Evolutionary conservation across 2,329 filamentous ascomycete species (phyloP).

Genomic region (Tolypocladium inflatum): DNA sequence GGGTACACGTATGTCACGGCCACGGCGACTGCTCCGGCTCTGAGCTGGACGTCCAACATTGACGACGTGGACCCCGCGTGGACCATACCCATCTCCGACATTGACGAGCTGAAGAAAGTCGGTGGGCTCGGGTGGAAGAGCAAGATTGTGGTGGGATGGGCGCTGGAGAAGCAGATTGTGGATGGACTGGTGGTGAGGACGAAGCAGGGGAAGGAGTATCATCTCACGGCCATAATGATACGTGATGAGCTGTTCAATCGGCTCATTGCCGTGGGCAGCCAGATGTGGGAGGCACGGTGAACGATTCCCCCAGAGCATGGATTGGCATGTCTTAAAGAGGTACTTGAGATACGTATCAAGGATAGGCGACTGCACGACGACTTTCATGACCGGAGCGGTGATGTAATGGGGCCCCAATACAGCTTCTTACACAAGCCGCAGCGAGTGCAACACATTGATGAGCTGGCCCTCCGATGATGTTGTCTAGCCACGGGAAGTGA

Average conservation of each 20-base stretch:
- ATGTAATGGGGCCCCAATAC: background rate
- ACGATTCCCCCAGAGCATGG: background rate
- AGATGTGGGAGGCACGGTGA: slow-evolving; percentile 77
- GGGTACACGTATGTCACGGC: slow-evolving; percentile 64
- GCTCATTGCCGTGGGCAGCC: slow-evolving; percentile 59
- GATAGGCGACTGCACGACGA: too few relatives aligned
- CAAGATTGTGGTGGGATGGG: slow-evolving; percentile 74
- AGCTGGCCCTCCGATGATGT: background rate
- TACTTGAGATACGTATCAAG: background rate
- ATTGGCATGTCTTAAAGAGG: background rate
- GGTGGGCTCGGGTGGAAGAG: slow-evolving; percentile 80
- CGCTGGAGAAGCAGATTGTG: slow-evolving; percentile 60
- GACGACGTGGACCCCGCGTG: slow-evolving; percentile 52
- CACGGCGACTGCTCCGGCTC: slow-evolving; percentile 55
- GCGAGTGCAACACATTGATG: background rate
- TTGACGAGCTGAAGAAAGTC: slow-evolving; percentile 66
- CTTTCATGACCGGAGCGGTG: background rate
- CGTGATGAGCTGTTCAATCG: slow-evolving; percentile 77
- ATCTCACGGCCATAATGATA: slow-evolving; percentile 61
- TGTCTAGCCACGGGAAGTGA: background rate
- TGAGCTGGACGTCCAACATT: slow-evolving; percentile 53
- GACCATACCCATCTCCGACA: slow-evolving; percentile 60
- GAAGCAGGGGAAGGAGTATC: slow-evolving; percentile 42
- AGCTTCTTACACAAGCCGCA: background rate
- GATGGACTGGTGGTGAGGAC: slow-evolving; percentile 64